Evolutionary conservation across 2,329 filamentous ascomycete species (phyloP).

Genomic region (Trichoderma sp.): DNA sequence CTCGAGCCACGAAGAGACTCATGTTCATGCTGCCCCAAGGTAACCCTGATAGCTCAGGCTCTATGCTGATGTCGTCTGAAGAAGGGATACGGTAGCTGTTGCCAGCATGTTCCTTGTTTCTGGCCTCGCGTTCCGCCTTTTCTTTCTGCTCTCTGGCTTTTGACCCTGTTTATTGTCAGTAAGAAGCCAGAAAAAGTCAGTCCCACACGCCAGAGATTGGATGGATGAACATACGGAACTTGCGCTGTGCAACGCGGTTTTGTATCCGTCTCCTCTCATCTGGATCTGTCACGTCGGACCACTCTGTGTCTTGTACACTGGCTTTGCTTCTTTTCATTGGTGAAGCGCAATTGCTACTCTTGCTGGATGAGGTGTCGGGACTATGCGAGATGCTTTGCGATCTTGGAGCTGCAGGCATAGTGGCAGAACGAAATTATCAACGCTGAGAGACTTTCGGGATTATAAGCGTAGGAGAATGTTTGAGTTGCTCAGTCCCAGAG

Average conservation of each 20-base stretch:
- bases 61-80: constrained; percentile 57
- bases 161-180: constrained; percentile 57
- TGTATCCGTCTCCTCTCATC: constrained; percentile 74
- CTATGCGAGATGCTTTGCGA: constrained; percentile 35
- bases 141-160: constrained; percentile 71
- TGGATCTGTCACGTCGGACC: constrained; percentile 70
- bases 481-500: background rate
- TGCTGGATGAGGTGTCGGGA: constrained; percentile 34
- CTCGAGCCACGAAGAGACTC: constrained; percentile 55
- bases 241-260: constrained; percentile 75
- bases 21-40: constrained; percentile 74
- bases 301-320: constrained; percentile 60
- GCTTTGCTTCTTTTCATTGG: constrained; percentile 49
- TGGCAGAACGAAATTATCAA: background rate
- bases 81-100: constrained; percentile 66
- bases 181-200: constrained; percentile 10
- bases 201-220: background rate
- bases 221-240: constrained; percentile 63
- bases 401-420: constrained; percentile 34
- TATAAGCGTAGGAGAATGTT: background rate
- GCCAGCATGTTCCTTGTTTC: constrained; percentile 66
- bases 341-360: constrained; percentile 36
- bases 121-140: constrained; percentile 63
- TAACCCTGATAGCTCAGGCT: constrained; percentile 62
- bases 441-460: background rate